phyloP scores from a whole-genome alignment of 2,329 filamentous ascomycete genomes.

The Colletotrichum coccodes region DNA sequence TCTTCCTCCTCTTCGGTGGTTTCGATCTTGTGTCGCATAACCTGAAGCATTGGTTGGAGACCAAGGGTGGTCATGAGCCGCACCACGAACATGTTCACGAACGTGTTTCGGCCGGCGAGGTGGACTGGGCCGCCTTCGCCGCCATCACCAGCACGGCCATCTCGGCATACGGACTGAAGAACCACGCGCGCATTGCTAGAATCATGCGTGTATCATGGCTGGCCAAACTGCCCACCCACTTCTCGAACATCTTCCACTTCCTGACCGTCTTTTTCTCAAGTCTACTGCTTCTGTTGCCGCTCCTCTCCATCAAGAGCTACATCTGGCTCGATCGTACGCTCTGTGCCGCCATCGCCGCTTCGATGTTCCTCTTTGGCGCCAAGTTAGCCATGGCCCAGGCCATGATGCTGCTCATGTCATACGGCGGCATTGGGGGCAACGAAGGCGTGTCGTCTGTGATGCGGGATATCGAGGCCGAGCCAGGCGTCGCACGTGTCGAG shows the following conservation, averaged over 20 bases:
- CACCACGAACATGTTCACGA: constrained; percentile 77
- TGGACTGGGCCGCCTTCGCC: constrained; percentile 84
- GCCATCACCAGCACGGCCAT: constrained; percentile 86
- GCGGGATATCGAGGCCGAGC: constrained; percentile 84
- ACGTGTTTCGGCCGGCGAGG: constrained; percentile 75
- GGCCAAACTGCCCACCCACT: constrained; percentile 82
- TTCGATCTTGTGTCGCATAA: constrained; percentile 95
- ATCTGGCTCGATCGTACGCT: constrained; percentile 85
- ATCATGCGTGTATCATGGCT: constrained; percentile 90
- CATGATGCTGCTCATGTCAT: constrained; percentile 96
- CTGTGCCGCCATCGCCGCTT: constrained; percentile 81
- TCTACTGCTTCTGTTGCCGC: constrained; percentile 81
- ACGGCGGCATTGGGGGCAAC: constrained; percentile 54
- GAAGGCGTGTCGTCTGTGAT: constrained; percentile 77
- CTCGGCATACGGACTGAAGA: constrained; percentile 87
- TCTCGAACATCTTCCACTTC: constrained; percentile 95
- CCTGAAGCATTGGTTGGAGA: constrained; percentile 90
- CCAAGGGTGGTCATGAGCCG: constrained; percentile 73
- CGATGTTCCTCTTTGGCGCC: constrained; percentile 89
- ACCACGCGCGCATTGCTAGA: constrained; percentile 91
- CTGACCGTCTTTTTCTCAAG: constrained; percentile 89
- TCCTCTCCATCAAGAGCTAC: constrained; percentile 84
- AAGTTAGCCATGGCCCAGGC: constrained; percentile 88
- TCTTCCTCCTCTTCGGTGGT: constrained; percentile 96
- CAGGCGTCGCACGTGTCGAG: constrained; percentile 79